Evolutionary conservation across 768 basidiomycete genomes (phyloP).

Genomic region (Kwoniella mangroviensis): DNA sequence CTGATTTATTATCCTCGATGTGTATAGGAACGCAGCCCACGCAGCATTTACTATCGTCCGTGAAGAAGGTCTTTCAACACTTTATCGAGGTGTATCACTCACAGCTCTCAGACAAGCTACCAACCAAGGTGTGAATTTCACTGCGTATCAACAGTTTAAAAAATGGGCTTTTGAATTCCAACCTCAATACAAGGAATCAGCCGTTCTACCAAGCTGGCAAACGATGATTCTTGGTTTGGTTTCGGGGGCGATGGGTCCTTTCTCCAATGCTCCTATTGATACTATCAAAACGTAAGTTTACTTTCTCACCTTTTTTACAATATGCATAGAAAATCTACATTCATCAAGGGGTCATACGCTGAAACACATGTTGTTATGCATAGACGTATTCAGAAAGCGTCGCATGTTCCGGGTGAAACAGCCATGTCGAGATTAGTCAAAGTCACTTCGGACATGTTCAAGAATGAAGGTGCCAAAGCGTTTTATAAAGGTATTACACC

Average conservation of each 20-base stretch:
- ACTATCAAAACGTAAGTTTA: slow-evolving; percentile 74
- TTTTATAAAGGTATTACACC: slow-evolving; percentile 99
- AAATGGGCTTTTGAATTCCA: slow-evolving; percentile 76
- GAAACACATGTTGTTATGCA: not conserved
- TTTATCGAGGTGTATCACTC: slow-evolving; percentile 91
- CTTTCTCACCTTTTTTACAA: not conserved
- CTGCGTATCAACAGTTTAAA: slow-evolving; percentile 96
- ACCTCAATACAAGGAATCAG: slow-evolving; percentile 65
- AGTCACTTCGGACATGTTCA: slow-evolving; percentile 93
- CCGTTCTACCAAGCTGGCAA: slow-evolving; percentile 88
- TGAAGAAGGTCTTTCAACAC: slow-evolving; percentile 81
- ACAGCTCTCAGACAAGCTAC: slow-evolving; percentile 96
- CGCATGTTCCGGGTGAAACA: slow-evolving; percentile 71
- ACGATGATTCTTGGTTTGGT: slow-evolving; percentile 93
- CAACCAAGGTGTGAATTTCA: slow-evolving; percentile 98
- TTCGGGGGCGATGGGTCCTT: slow-evolving; percentile 97
- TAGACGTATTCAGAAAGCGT: slow-evolving; percentile 81
- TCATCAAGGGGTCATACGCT: too few relatives aligned
- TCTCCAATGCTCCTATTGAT: slow-evolving; percentile 85
- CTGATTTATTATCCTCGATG: too few relatives aligned
- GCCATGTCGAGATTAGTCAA: slow-evolving; percentile 77
- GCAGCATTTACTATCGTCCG: slow-evolving; percentile 91
- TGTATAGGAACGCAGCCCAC: slow-evolving; percentile 77
- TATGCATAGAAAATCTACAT: too few relatives aligned
- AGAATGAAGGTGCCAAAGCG: slow-evolving; percentile 78